Evolutionary conservation across 176 grass and related monocot genomes (phyloP).

Genomic region (Calamus simplicifolius): DNA sequence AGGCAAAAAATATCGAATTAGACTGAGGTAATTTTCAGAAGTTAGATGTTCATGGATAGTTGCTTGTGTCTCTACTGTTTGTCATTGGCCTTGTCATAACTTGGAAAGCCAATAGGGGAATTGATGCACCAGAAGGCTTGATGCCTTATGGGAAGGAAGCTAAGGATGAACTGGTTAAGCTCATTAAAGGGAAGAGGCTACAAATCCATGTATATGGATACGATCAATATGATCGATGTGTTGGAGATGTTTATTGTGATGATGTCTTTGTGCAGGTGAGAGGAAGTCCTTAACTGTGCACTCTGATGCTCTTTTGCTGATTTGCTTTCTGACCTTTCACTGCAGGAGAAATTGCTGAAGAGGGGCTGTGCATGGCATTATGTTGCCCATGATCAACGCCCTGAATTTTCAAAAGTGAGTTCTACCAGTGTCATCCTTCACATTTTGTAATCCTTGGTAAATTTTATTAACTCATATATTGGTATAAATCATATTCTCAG

Average conservation of each 20-base stretch:
- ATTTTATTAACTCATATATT: too few relatives aligned
- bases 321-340: too few relatives aligned
- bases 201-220: constrained; percentile 40
- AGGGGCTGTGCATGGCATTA: constrained; percentile 17
- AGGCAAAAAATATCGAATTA: constrained; percentile 49
- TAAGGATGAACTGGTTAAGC: constrained; percentile 34
- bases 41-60: neutral
- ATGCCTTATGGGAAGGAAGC: constrained; percentile 51
- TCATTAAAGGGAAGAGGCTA: constrained; percentile 35
- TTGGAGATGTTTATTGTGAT: constrained; percentile 52
- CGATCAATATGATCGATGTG: constrained; percentile 40
- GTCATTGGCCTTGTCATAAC: neutral
- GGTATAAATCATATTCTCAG: neutral
- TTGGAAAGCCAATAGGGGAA: constrained; percentile 31
- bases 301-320: too few relatives aligned
- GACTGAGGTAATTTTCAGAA: constrained; percentile 38
- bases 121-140: constrained; percentile 56
- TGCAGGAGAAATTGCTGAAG: constrained; percentile 22
- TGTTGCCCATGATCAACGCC: neutral
- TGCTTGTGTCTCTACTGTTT: neutral
- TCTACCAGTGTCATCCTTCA: too few relatives aligned
- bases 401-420: neutral
- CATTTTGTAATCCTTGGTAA: too few relatives aligned
- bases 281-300: neutral
- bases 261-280: constrained; percentile 53